Evolutionary conservation across 2,329 filamentous ascomycete genomes (phyloP), one percentile per base, ranked within the genome.

Genomic region (Stylonectria norvegica): DNA sequence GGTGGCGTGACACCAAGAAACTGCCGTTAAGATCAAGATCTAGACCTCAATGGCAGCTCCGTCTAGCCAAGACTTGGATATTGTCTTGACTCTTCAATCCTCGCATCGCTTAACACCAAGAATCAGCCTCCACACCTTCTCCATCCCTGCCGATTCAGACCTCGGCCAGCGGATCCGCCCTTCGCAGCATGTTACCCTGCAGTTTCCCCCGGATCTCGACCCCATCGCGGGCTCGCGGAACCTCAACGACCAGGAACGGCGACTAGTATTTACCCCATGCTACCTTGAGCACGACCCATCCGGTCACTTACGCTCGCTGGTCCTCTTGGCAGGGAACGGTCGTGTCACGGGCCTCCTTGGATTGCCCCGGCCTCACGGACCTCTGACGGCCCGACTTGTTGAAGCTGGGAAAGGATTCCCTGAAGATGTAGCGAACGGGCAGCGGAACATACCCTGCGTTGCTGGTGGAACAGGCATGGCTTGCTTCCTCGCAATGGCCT

Each of bases 281-380:
- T 27, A 31, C 20, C 14, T 47, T 11, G 20, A 33, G 11, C 33
- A 33, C 11, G 19, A 30, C 25, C 11, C 27, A 9, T 12, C 20
- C 12, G 37, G 30, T 8, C 15, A 22, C 5, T 7, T 23, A 3
- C 22, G 20, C 2, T 17, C 36, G 25, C 11, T 42, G 20, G 7
- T 39, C 17, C 19, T 48, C 38, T 16, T 52, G 28, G 11, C 42
- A 11, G 31, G 49, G 15, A 50, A 49, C 27, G 52, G 52, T 5
- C 40, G 52, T n/a, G 43, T 54, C 11, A 43, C 52, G 0, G 43
- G 43, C 11, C 34, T 55, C 10, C 38, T 55, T 5, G 49, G 52
- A 2, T 27, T 51, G 18, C 52, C 50, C 0, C 28, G 52, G 14
- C 48, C 48, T 2, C 31, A 48, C 11, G 41, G 42, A 1, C 45